A percentile compares a stretch with the other conserved stretches of the same genome.
Conservation (phyloP, 2,329 filamentous ascomycete genomes). For the Aspergillus calidoustus region DNA sequence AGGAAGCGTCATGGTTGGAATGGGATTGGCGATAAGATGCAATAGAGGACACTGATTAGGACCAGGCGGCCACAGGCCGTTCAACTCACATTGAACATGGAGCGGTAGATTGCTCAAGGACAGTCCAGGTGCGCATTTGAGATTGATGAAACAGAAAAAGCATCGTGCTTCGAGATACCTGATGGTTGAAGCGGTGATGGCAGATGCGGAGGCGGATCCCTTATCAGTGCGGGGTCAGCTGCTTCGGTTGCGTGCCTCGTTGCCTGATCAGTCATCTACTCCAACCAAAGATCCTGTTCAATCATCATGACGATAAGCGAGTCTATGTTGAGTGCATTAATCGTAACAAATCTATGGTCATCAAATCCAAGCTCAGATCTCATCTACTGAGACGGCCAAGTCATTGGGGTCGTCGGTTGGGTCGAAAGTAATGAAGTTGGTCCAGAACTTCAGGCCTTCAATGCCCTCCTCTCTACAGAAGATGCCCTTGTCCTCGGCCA, state of each 20-base stretch:
- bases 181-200: neutral
- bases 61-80: neutral
- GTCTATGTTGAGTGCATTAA: neutral
- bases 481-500: constrained; percentile 89
- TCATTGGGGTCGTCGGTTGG: constrained; percentile 9
- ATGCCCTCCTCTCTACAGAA: constrained; percentile 90
- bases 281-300: neutral
- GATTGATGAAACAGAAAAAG: neutral
- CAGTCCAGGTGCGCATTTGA: neutral
- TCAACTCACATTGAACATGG: neutral
- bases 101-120: neutral
- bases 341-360: constrained; percentile 6
- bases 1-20: neutral
- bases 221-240: constrained; percentile 12
- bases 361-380: constrained; percentile 2
- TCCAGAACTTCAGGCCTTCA: constrained; percentile 91
- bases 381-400: constrained; percentile 9
- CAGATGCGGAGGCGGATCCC: neutral
- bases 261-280: neutral
- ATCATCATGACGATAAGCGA: neutral
- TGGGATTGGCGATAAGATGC: neutral
- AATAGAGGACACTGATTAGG: neutral
- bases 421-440: constrained; percentile 62
- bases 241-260: neutral
- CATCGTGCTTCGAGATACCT: neutral